Evolutionary conservation across 2,329 filamentous ascomycete species (phyloP), one percentile per base, ranked within the genome.

Genomic region (Hawksworthiomyces lignivorus): DNA sequence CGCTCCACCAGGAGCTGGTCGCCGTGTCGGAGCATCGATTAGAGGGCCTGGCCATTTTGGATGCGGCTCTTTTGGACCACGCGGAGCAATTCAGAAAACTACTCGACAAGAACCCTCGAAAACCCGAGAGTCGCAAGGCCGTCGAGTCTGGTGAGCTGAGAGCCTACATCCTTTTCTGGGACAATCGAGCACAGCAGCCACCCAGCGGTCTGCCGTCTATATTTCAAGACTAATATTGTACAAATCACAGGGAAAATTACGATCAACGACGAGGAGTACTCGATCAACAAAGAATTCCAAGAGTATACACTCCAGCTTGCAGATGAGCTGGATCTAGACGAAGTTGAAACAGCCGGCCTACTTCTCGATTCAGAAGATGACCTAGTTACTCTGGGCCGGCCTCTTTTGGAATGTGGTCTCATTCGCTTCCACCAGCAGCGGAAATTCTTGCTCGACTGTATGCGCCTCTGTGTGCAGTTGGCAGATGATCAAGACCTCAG

Each of bases 241-340:
- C n/a, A n/a, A n/a, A n/a, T n/a, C n/a, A 41, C 52, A 92, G 88
- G 86, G 44, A 89, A 85, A 58, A 71, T 97, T 52, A 77, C 69
- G 26, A 65, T 95, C 45, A 75, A 77, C 52, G 82, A 80, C 48
- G 73, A 77, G 26, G 78, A 89, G 54, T 97, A 87, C 61, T 68
- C 73, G 18, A 70, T 98, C 65, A 96, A 94, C 62, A 75, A 85
- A 43, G 81, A 87, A 48, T 97, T 98, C 62, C 80, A 90, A 56
- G 83, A 95, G 61, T 80, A 83, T 52, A 77, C 81, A 19, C 70
- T 94, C 24, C 77, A 87, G 53, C 71, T 98, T 28, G 85, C 90
- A 42, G 89, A 97, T 61, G 86, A 87, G 52, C 71, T 96, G 48
- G 82, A 95, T 54, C 71, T 98, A 39, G 89, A 98, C 63, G 94